Evolutionary conservation across 225 moss, liverwort and hornwort genomes (phyloP), one percentile per base, ranked within the genome.

Genomic region (Polytrichum commune): DNA sequence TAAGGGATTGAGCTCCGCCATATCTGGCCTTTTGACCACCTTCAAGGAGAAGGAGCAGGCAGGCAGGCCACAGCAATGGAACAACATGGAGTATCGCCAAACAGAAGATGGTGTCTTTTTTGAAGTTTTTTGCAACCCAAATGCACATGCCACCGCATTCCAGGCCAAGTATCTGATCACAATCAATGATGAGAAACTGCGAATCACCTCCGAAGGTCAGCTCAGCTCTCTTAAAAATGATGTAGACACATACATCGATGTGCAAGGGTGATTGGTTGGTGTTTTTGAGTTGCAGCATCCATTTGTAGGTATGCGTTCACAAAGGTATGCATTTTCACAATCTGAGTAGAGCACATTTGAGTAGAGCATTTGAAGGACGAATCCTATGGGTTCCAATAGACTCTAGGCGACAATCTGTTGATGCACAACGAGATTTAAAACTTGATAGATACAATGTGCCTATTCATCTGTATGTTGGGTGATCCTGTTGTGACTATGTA

Each of bases 131-230:
- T 96, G 96, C 74, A 96, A 96, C 73, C 96, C 96, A 5, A 96
- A 96, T 64, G 96, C 96, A 1, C 92, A 96, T 27, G 91, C 96
- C 5, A 96, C 93, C 26, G 96, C 92, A n/a, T 96, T 96, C 24
- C 96, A 96, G 83, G 96, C 96, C 8, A 96, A 92, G 73, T 93
- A 93, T 33, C n/a, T 96, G 70, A 89, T 96, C 71, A 96, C 90
- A 55, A 90, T 93, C 35, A 77, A 93, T 38, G 92, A 96, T 58
- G 90, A 85, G 38, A 93, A 85, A 71, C 80, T 96, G 55, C 80
- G 78, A 38, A 76, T 93, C 53, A 82, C 93, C 1, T 92, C 96
- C 23, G 96, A 96, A 81, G 93, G 96, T 54, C 96, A 89, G 74
- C 75, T 96, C 62, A 96, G 96, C 78, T 89, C 90, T 57, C 90